Conservation (phyloP, 441 rosid species). For the Mallotus repandus region DNA sequence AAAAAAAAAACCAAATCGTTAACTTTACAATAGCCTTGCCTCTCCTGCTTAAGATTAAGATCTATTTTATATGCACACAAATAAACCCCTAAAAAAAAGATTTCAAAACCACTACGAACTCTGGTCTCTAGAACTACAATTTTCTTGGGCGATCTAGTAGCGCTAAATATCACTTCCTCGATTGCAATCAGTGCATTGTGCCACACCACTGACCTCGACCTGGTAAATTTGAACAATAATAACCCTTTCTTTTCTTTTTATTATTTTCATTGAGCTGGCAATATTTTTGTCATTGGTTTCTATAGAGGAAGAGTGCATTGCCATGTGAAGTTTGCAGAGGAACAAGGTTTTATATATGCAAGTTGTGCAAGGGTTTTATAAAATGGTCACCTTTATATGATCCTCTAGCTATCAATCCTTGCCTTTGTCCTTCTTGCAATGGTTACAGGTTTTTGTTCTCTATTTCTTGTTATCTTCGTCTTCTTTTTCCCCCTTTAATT, state of each 20-base stretch:
- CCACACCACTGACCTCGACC: constrained; percentile 40
- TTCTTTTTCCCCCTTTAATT: not conserved
- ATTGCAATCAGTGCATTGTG: constrained; percentile 48
- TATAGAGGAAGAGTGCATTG: constrained; percentile 46
- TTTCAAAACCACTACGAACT: constrained; percentile 50
- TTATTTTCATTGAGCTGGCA: not conserved
- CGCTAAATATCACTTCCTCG: constrained; percentile 50
- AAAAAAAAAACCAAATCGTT: too few species aligned
- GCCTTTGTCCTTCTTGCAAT: constrained; percentile 90
- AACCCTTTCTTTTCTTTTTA: too few species aligned
- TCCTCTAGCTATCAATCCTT: constrained; percentile 74
- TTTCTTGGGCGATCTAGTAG: constrained; percentile 50
- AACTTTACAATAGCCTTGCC: too few species aligned
- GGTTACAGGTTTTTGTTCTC: constrained; percentile 58
- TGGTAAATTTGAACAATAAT: constrained; percentile 30
- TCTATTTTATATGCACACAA: constrained; percentile 15
- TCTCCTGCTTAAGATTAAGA: too few species aligned
- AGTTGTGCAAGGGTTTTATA: constrained; percentile 68
- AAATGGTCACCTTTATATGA: constrained; percentile 84
- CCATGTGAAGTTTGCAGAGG: constrained; percentile 65
- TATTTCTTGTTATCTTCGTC: not conserved
- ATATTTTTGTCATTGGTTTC: too few species aligned
- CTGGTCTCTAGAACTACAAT: constrained; percentile 41
- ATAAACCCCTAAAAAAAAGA: constrained; percentile 33
- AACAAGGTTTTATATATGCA: constrained; percentile 85